A percentile compares a stretch with the other conserved stretches of the same genome.
Conservation (phyloP, 345 rosid genomes). For the Mallotus nudiflorus region DNA sequence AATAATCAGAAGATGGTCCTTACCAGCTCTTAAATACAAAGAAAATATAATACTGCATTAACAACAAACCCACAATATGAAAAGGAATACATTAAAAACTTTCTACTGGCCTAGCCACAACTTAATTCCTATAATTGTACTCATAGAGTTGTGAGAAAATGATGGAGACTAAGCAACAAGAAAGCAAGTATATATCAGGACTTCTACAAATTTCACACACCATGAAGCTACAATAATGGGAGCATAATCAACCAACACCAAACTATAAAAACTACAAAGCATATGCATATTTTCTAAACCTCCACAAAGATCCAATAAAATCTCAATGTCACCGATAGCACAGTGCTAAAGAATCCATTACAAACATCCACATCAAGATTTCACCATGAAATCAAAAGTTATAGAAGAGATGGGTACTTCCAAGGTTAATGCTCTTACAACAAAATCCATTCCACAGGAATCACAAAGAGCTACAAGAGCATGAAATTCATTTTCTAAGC, state of each 20-base stretch:
- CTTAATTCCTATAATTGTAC: not conserved
- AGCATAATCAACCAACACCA: not conserved
- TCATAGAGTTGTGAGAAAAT: not conserved
- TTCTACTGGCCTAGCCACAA: not conserved
- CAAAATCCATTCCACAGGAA: too few species aligned
- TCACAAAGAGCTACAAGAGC: too few species aligned
- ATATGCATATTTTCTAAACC: not conserved
- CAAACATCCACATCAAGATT: too few species aligned
- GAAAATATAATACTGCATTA: not conserved
- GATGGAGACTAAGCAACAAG: not conserved
- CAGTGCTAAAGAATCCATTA: too few species aligned
- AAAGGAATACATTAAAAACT: not conserved
- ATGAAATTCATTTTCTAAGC: too few species aligned
- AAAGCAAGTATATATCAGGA: not conserved
- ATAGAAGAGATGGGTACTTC: too few species aligned
- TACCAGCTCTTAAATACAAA: not conserved
- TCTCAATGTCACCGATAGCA: constrained; percentile 2
- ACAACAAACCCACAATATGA: not conserved
- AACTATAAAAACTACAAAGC: not conserved
- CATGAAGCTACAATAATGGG: not conserved
- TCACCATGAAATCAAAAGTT: too few species aligned
- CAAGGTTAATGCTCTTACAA: too few species aligned
- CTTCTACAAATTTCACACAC: not conserved
- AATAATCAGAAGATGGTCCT: not conserved
- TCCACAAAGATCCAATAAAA: not conserved